Percentiles rank a stretch among this genome's conserved stretches.
Conservation (phyloP, 441 rosid genomes). For the Bruguiera hainesii region DNA sequence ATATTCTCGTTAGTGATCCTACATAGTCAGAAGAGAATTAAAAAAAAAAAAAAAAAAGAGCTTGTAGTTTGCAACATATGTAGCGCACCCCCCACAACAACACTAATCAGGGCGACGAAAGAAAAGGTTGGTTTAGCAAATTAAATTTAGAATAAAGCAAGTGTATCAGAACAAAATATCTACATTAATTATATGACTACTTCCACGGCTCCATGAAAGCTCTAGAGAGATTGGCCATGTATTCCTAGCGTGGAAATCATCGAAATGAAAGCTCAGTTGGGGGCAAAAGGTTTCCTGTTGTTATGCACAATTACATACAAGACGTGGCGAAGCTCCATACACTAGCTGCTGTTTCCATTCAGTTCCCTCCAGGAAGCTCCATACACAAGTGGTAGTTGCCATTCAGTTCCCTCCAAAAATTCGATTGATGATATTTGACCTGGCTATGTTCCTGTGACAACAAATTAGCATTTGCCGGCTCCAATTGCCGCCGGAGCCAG, state of each 20-base stretch:
- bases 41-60: too few species aligned
- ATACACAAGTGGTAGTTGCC: conserved; percentile 3
- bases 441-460: neutral
- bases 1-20: conserved; percentile 1
- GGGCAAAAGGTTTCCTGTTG: neutral
- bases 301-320: conserved; percentile 8
- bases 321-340: conserved; percentile 13
- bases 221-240: conserved; percentile 15
- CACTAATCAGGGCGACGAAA: neutral
- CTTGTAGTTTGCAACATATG: too few species aligned
- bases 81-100: too few species aligned
- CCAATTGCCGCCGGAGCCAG: conserved; percentile 15
- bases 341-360: conserved; percentile 18
- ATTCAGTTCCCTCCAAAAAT: conserved; percentile 11
- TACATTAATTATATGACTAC: too few species aligned
- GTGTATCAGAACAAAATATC: conserved; percentile 11
- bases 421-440: neutral
- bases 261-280: conserved; percentile 42
- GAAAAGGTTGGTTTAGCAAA: neutral
- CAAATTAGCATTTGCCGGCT: conserved; percentile 29
- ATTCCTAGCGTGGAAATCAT: conserved; percentile 31
- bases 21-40: too few species aligned
- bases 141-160: neutral
- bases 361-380: conserved; percentile 5
- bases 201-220: neutral